phyloP scores from a whole-genome alignment of 2,329 filamentous ascomycete genomes.

The Sporothrix sp. region DNA sequence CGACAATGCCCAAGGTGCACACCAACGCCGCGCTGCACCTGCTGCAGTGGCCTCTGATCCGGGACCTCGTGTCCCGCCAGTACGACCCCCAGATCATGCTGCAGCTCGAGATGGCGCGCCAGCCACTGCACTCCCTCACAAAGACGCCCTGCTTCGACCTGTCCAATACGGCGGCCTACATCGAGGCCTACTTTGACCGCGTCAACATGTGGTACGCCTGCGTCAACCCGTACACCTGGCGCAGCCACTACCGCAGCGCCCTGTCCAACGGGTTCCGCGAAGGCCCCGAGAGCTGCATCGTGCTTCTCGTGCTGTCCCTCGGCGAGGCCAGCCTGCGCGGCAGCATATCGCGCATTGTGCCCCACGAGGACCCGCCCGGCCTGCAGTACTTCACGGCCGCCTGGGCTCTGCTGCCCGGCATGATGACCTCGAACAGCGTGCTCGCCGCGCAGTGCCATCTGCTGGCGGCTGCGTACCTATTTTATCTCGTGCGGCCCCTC shows the following conservation, averaged over 20 bases:
- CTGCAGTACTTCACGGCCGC: conserved; percentile 72
- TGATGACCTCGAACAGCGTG: conserved; percentile 73
- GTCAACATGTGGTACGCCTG: conserved; percentile 83
- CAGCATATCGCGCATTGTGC: conserved; percentile 63
- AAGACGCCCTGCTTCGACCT: conserved; percentile 59
- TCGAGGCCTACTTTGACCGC: conserved; percentile 68
- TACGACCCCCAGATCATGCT: conserved; percentile 76
- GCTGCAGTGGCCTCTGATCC: conserved; percentile 71
- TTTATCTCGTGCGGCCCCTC: conserved; percentile 71
- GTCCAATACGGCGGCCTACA: conserved; percentile 64
- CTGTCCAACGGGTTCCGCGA: conserved; percentile 67
- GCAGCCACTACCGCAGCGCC: conserved; percentile 63
- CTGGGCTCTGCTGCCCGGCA: conserved; percentile 64
- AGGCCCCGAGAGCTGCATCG: conserved; percentile 73
- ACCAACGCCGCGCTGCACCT: conserved; percentile 72
- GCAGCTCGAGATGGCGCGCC: conserved; percentile 70
- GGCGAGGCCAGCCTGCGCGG: conserved; percentile 67
- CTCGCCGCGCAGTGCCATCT: conserved; percentile 72
- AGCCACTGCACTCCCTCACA: conserved; percentile 59
- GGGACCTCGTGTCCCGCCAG: conserved; percentile 63
- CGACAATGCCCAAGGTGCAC: conserved; percentile 76
- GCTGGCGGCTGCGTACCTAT: conserved; percentile 70
- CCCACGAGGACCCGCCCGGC: conserved; percentile 62
- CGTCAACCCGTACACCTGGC: conserved; percentile 75
- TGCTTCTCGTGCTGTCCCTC: conserved; percentile 66